phyloP scores from a whole-genome alignment of 345 rosid species.

The Diplotaxis tenuifolia region DNA sequence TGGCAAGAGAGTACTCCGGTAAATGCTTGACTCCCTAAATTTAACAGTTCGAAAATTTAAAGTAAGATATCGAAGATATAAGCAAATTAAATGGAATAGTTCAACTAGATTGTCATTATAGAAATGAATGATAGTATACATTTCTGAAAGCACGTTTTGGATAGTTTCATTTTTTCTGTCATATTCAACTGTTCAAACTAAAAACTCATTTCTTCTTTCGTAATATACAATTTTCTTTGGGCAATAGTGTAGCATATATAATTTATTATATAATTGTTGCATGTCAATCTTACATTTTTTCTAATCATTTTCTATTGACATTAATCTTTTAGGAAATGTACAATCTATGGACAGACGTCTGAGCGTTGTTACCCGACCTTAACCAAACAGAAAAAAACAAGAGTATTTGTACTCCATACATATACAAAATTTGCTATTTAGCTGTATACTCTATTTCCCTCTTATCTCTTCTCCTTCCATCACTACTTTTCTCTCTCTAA shows the following conservation, averaged over 20 bases:
- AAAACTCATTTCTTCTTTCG: neutral
- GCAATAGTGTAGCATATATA: neutral
- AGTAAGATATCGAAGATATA: neutral
- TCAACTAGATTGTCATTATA: neutral
- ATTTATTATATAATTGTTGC: neutral
- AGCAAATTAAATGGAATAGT: neutral
- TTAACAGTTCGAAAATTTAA: neutral
- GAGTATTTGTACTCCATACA: too few species aligned
- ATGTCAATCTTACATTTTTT: too few species aligned
- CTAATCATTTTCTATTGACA: too few species aligned
- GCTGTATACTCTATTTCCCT: too few species aligned
- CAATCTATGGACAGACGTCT: too few species aligned
- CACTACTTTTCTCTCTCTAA: too few species aligned
- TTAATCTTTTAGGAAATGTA: too few species aligned
- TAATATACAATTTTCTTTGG: neutral
- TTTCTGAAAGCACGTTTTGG: neutral
- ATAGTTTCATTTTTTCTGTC: neutral
- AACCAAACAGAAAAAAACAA: too few species aligned
- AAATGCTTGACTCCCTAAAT: too few species aligned
- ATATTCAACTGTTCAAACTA: neutral
- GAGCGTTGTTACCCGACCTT: too few species aligned
- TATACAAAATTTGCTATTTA: too few species aligned
- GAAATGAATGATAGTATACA: neutral
- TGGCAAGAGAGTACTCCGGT: neutral
- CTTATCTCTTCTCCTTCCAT: too few species aligned